phyloP scores from a whole-genome alignment of 1,284 basidiomycete species.

The Blastosporella zonata region DNA sequence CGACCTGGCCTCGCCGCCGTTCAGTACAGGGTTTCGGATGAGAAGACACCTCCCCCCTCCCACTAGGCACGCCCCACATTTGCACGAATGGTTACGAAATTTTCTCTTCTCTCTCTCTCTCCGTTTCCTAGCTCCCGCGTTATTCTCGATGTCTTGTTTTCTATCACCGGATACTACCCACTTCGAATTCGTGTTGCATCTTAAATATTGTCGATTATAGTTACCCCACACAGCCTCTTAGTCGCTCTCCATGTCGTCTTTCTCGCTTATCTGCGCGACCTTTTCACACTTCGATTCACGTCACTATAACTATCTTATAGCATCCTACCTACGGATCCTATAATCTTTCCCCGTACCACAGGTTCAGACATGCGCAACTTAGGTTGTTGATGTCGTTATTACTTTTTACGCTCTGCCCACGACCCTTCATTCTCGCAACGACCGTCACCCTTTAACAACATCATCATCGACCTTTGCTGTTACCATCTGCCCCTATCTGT shows the following conservation, averaged over 20 bases:
- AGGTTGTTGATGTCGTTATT: conserved; percentile 12
- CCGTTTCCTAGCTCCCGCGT: conserved; percentile 12
- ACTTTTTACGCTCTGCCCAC: conserved; percentile 11
- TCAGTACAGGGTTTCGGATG: conserved; percentile 27
- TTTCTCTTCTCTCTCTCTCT: conserved; percentile 13
- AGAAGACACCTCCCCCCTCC: conserved; percentile 25
- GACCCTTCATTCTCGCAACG: conserved; percentile 6
- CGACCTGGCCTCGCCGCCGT: conserved; percentile 26
- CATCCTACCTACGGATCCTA: conserved; percentile 14
- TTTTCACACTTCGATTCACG: conserved; percentile 7
- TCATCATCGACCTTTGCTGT: conserved; percentile 10
- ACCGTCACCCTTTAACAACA: conserved; percentile 4
- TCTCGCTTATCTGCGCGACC: conserved; percentile 11
- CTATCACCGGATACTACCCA: conserved; percentile 19
- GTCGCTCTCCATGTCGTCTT: conserved; percentile 17
- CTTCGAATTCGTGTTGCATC: conserved; percentile 28
- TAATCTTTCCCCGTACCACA: conserved; percentile 11
- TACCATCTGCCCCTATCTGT: conserved; percentile 17
- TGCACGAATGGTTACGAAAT: background rate
- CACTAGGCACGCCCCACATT: conserved; percentile 1
- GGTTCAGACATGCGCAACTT: conserved; percentile 6
- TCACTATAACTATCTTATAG: conserved; percentile 16
- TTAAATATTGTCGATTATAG: conserved; percentile 25
- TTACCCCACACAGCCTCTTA: conserved; percentile 13
- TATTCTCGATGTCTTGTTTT: conserved; percentile 16